phyloP scores from a whole-genome alignment of 1,139 yeast genomes.

The Pichia sp. region DNA sequence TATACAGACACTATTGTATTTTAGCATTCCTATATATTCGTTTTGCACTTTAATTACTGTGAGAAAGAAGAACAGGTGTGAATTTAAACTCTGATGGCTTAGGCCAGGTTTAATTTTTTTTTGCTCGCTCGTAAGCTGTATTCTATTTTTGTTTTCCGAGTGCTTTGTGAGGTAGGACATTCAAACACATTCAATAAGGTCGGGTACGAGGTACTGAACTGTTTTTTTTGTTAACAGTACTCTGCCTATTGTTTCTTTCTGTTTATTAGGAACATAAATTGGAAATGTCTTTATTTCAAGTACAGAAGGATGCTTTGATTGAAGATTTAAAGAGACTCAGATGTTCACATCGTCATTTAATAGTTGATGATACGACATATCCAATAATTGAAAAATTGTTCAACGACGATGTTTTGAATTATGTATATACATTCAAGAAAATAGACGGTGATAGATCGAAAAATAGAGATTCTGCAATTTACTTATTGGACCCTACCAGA shows the following conservation, averaged over 20 bases:
- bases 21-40: neutral
- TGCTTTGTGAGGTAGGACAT: no score
- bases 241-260: no score
- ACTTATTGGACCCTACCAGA: constrained; percentile 47
- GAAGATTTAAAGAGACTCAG: constrained; percentile 19
- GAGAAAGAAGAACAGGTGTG: neutral
- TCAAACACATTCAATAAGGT: no score
- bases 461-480: constrained; percentile 48
- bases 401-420: constrained; percentile 32
- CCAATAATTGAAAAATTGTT: constrained; percentile 31
- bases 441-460: constrained; percentile 46
- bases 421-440: constrained; percentile 44
- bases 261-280: neutral
- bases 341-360: constrained; percentile 34
- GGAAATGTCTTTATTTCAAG: constrained; percentile 20
- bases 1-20: neutral
- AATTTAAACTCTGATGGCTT: neutral
- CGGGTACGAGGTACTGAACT: no score
- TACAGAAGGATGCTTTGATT: constrained; percentile 22
- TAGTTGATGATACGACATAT: constrained; percentile 36
- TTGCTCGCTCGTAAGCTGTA: neutral
- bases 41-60: neutral
- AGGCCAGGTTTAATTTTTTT: no score
- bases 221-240: no score
- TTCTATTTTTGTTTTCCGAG: neutral